A percentile compares a stretch with the other conserved stretches of the same genome.
These are phyloP conservation scores for Candida nanaspora DNA, from an alignment of 805 yeast species.

Conservation along the genomic window DNA sequence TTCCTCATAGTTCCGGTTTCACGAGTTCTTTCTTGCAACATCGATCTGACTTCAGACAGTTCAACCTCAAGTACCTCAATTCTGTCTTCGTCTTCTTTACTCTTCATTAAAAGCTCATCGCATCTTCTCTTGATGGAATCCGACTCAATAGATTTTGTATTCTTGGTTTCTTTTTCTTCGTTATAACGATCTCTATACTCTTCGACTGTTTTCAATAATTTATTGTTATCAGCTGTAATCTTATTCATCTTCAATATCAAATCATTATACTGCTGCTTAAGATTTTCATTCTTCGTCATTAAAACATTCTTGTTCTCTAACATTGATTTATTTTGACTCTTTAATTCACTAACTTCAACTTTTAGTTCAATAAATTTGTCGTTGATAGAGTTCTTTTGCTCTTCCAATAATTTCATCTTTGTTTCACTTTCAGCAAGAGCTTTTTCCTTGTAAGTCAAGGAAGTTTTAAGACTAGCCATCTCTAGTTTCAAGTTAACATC, in stretches of 20 bases:
- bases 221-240: slow-evolving; percentile 36
- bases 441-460: slow-evolving; percentile 38
- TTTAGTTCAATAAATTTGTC: slow-evolving; percentile 32
- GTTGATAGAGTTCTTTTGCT: slow-evolving; percentile 32
- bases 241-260: slow-evolving; percentile 32
- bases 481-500: slow-evolving; percentile 43
- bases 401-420: slow-evolving; percentile 29
- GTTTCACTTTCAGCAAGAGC: slow-evolving; percentile 30
- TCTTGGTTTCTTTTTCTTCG: slow-evolving; percentile 25
- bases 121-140: slow-evolving; percentile 55
- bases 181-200: slow-evolving; percentile 31
- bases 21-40: slow-evolving; percentile 72
- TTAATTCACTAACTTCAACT: slow-evolving; percentile 33
- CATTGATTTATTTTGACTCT: slow-evolving; percentile 26
- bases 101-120: slow-evolving; percentile 62
- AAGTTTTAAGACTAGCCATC: slow-evolving; percentile 36
- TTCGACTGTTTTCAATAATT: slow-evolving; percentile 31
- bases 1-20: slow-evolving; percentile 72
- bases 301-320: slow-evolving; percentile 33
- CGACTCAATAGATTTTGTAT: slow-evolving; percentile 29
- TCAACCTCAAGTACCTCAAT: slow-evolving; percentile 75
- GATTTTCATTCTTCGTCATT: slow-evolving; percentile 34
- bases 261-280: slow-evolving; percentile 24
- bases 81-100: slow-evolving; percentile 55
- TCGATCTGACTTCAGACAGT: slow-evolving; percentile 61